Conservation (phyloP, 2,329 filamentous ascomycete genomes). For the Paracorniculantispora psalliotae region DNA sequence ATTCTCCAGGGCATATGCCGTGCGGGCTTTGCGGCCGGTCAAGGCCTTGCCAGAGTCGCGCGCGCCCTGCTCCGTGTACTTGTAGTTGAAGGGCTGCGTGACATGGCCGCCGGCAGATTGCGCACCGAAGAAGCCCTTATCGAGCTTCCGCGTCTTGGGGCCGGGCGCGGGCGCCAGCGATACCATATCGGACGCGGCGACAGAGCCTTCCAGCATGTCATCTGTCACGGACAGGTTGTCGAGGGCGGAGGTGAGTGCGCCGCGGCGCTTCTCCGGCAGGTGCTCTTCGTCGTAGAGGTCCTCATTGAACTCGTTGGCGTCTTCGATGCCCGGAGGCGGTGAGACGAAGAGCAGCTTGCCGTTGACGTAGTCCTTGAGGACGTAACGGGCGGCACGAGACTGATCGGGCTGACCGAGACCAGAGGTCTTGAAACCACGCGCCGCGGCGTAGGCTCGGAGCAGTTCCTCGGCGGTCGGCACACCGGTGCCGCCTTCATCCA, state of each 20-base stretch:
- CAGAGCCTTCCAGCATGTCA: constrained; percentile 26
- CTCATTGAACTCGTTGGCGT: constrained; percentile 74
- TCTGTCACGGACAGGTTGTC: constrained; percentile 40
- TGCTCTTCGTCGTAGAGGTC: constrained; percentile 82
- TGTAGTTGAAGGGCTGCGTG: constrained; percentile 79
- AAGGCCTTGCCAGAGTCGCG: constrained; percentile 55
- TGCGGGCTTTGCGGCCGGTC: constrained; percentile 75
- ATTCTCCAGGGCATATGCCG: constrained; percentile 77
- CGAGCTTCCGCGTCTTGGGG: constrained; percentile 69
- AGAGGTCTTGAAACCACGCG: constrained; percentile 84
- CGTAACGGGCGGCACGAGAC: constrained; percentile 79
- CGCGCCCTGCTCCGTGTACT: constrained; percentile 76
- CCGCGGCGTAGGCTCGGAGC: constrained; percentile 78
- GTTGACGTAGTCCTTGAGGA: constrained; percentile 96
- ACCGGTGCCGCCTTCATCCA: constrained; percentile 91
- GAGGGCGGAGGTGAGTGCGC: constrained; percentile 50
- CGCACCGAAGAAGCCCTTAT: constrained; percentile 82
- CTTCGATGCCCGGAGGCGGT: constrained; percentile 71
- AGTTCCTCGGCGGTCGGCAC: constrained; percentile 79
- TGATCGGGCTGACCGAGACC: constrained; percentile 90
- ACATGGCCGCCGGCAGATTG: constrained; percentile 61
- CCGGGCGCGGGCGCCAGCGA: constrained; percentile 49
- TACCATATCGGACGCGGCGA: constrained; percentile 43
- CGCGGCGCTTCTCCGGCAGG: constrained; percentile 75
- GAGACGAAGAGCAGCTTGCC: constrained; percentile 91